Percentiles rank a stretch among this genome's conserved stretches.
These are phyloP conservation scores for Fusarium citri DNA, from an alignment of 2,329 filamentous ascomycete genomes.

Conservation along the genomic window DNA sequence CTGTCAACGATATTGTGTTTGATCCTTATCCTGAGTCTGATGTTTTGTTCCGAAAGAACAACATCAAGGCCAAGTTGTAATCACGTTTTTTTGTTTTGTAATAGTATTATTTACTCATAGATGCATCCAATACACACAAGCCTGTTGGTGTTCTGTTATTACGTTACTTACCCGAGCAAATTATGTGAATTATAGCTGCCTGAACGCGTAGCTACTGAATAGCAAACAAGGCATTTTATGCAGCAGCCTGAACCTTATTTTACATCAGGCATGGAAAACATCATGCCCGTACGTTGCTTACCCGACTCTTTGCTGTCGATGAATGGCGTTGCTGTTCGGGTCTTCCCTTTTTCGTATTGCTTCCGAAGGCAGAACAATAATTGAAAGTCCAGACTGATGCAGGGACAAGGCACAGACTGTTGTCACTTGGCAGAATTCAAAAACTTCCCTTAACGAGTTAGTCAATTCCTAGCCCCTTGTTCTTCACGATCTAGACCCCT, in stretches of 20 bases:
- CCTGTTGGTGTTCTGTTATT: background rate
- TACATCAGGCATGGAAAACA: background rate
- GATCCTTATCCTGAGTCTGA: constrained; percentile 73
- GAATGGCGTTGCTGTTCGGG: background rate
- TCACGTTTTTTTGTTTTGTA: background rate
- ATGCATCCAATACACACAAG: background rate
- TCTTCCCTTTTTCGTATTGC: background rate
- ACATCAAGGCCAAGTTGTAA: constrained; percentile 28
- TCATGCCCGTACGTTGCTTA: background rate
- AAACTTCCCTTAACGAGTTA: background rate
- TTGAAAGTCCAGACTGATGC: background rate
- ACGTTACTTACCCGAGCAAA: background rate
- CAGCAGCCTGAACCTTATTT: background rate
- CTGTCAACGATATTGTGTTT: constrained; percentile 76
- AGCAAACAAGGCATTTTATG: too few relatives aligned
- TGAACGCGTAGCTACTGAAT: background rate
- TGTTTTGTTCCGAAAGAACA: constrained; percentile 38
- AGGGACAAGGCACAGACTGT: background rate
- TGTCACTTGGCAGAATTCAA: background rate
- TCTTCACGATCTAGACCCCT: background rate
- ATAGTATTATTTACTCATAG: constrained; percentile 4
- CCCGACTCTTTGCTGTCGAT: too few relatives aligned
- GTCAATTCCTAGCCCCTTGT: background rate
- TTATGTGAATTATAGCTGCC: background rate
- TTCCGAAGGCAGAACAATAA: background rate